Evolutionary conservation across 2,329 filamentous ascomycete species (phyloP).

Genomic region (Raffaelea ambrosiae): DNA sequence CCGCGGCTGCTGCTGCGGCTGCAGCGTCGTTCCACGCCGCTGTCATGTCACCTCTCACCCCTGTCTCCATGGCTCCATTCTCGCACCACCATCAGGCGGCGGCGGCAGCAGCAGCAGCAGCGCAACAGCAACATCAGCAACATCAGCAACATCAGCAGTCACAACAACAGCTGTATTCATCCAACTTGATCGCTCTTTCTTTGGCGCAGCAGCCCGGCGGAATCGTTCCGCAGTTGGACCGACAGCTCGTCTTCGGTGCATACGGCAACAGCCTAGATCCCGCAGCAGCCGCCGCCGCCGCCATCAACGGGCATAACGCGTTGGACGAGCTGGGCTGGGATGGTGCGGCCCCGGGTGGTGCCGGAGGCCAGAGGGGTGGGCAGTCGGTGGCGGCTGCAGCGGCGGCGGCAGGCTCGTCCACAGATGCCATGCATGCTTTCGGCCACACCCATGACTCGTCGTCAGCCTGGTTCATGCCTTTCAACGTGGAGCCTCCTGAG

Average conservation of each 20-base stretch:
- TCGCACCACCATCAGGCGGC: constrained; percentile 16
- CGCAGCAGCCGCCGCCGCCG: constrained; percentile 31
- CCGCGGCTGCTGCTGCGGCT: constrained; percentile 30
- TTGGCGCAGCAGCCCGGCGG: constrained; percentile 37
- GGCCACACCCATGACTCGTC: constrained; percentile 35
- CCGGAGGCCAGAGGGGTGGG: constrained; percentile 9
- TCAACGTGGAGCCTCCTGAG: constrained; percentile 76
- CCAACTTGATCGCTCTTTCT: constrained; percentile 44
- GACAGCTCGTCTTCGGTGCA: constrained; percentile 67
- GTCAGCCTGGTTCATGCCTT: constrained; percentile 85
- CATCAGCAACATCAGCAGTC: constrained; percentile 30
- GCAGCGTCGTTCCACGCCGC: constrained; percentile 29
- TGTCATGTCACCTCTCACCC: constrained; percentile 43
- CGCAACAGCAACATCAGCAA: constrained; percentile 16
- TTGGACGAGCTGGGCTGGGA: constrained; percentile 36
- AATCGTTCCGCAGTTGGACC: constrained; percentile 61
- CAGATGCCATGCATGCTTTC: constrained; percentile 19
- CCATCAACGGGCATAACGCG: constrained; percentile 28
- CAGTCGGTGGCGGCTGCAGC: constrained; percentile 1
- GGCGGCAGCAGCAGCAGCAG: constrained; percentile 17
- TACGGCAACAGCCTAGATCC: constrained; percentile 50
- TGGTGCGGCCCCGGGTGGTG: constrained; percentile 11
- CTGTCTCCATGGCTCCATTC: constrained; percentile 32
- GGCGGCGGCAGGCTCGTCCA: neutral
- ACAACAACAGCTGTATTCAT: constrained; percentile 31